phyloP scores from a whole-genome alignment of 805 yeast genomes.

The Saccharomycopsis lassenensis region DNA sequence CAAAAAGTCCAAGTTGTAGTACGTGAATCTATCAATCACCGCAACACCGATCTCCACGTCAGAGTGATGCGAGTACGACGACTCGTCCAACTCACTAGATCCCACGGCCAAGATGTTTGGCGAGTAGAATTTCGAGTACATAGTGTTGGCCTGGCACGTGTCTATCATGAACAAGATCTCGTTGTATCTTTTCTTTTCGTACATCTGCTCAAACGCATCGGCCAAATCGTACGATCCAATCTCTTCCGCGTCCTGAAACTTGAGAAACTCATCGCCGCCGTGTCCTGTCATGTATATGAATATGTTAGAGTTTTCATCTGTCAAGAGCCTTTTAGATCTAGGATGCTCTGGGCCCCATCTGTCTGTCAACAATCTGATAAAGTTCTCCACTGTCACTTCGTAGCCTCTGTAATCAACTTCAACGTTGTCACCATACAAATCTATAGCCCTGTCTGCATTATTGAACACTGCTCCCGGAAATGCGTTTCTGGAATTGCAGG shows the following conservation, averaged over 20 bases:
- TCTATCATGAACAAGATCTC: conserved; percentile 97
- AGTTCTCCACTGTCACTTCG: conserved; percentile 96
- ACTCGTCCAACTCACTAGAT: conserved; percentile 75
- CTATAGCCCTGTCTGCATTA: conserved; percentile 84
- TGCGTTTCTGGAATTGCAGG: conserved; percentile 92
- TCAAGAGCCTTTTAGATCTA: conserved; percentile 74
- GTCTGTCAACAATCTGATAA: conserved; percentile 84
- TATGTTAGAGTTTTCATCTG: conserved; percentile 91
- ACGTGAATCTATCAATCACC: conserved; percentile 93
- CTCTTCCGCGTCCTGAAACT: conserved; percentile 98
- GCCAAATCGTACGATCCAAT: conserved; percentile 93
- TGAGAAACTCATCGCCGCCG: conserved; percentile 95
- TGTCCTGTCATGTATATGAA: conserved; percentile 96
- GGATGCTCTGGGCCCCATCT: conserved; percentile 95
- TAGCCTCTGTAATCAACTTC: conserved; percentile 97
- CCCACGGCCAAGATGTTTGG: conserved; percentile 93
- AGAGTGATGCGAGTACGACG: conserved; percentile 91
- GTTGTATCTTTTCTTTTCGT: conserved; percentile 88
- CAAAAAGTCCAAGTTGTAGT: conserved; percentile 77
- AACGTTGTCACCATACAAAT: conserved; percentile 85
- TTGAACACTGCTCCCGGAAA: conserved; percentile 95
- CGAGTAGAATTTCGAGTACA: conserved; percentile 86
- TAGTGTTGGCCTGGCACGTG: conserved; percentile 97
- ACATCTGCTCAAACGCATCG: conserved; percentile 95
- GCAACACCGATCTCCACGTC: conserved; percentile 96